Evolutionary conservation across 768 basidiomycete species (phyloP).

Genomic region (Sarcodon sp.): DNA sequence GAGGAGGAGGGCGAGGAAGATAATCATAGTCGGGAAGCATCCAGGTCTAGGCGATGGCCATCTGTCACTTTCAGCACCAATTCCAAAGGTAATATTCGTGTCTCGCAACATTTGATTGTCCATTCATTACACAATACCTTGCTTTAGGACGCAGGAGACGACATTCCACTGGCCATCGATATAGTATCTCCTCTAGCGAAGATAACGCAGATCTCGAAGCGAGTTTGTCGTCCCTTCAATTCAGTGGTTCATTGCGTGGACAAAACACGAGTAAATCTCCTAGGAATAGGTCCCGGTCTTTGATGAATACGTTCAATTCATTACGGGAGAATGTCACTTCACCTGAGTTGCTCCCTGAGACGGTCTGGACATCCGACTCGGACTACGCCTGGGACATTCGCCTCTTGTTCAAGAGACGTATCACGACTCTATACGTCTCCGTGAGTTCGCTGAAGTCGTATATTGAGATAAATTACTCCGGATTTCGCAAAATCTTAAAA

Average conservation of each 20-base stretch:
- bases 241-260: slow-evolving; percentile 8
- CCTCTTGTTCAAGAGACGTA: slow-evolving; percentile 79
- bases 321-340: slow-evolving; percentile 41
- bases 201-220: slow-evolving; percentile 29
- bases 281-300: slow-evolving; percentile 16
- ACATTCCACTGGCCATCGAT: slow-evolving; percentile 14
- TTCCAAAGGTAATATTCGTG: neutral
- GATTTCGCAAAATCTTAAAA: slow-evolving; percentile 91
- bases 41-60: neutral
- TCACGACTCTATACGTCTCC: slow-evolving; percentile 71
- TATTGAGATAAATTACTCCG: slow-evolving; percentile 84
- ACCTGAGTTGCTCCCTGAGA: slow-evolving; percentile 22
- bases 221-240: slow-evolving; percentile 19
- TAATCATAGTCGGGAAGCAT: slow-evolving; percentile 13
- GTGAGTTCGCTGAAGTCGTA: slow-evolving; percentile 73
- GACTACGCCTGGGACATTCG: slow-evolving; percentile 78
- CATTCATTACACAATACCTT: neutral
- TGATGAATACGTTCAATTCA: slow-evolving; percentile 37
- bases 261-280: slow-evolving; percentile 20
- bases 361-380: slow-evolving; percentile 67
- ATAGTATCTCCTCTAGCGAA: slow-evolving; percentile 40
- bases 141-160: slow-evolving; percentile 6
- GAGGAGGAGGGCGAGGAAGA: slow-evolving; percentile 40
- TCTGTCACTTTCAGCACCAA: slow-evolving; percentile 1
- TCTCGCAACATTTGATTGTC: too few species aligned